Evolutionary conservation across 169 alveolate genomes (phyloP).

Genomic region (Eimeria praecox): DNA sequence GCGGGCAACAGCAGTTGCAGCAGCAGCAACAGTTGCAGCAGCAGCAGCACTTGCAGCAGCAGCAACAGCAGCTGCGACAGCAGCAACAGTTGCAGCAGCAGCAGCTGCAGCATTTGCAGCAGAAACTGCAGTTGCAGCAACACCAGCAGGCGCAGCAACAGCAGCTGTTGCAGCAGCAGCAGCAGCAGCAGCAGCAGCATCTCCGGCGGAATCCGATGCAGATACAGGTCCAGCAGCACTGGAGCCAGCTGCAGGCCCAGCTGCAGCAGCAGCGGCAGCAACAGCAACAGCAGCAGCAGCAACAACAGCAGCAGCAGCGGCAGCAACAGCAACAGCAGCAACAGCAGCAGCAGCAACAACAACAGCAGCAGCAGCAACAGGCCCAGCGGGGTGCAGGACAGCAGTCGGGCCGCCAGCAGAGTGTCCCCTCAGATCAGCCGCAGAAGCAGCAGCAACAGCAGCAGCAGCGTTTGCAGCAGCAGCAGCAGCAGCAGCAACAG

Average conservation of each 20-base stretch:
- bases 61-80: slow-evolving; percentile 3
- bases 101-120: not conserved
- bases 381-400: not conserved
- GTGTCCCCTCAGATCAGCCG: not conserved
- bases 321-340: slow-evolving; percentile 24
- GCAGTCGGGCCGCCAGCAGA: slow-evolving; percentile 3
- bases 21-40: slow-evolving; percentile 3
- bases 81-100: no score
- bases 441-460: slow-evolving; percentile 14
- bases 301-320: not conserved
- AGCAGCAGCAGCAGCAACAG: not conserved
- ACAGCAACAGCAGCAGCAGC: not conserved
- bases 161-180: no score
- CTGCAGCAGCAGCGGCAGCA: not conserved
- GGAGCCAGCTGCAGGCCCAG: not conserved
- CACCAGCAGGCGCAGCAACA: no score
- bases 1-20: slow-evolving; percentile 2
- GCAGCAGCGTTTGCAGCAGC: not conserved
- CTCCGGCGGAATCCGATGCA: not conserved
- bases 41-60: slow-evolving; percentile 3
- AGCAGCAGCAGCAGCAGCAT: not conserved
- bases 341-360: slow-evolving; percentile 24
- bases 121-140: not conserved
- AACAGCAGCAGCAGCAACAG: not conserved
- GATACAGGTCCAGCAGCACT: not conserved